Conservation (phyloP, 2,329 filamentous ascomycete genomes). For the Penicillium polonicum region DNA sequence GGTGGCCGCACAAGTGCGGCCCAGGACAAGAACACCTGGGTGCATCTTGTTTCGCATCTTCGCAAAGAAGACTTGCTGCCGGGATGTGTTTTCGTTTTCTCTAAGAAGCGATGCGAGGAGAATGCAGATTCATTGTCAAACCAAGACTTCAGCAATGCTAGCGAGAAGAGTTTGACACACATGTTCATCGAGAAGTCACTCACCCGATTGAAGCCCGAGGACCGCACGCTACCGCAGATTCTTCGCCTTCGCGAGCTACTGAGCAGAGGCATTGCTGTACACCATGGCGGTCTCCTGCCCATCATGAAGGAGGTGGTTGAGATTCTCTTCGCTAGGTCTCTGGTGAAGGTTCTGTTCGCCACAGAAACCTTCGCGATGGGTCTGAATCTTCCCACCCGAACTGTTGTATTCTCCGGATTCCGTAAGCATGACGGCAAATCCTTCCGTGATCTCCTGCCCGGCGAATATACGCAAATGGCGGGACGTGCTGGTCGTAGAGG, state of each 20-base stretch:
- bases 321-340: slow-evolving; percentile 88
- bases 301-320: slow-evolving; percentile 98
- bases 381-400: slow-evolving; percentile 89
- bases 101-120: slow-evolving; percentile 94
- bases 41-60: slow-evolving; percentile 88
- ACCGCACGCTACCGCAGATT: slow-evolving; percentile 88
- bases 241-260: slow-evolving; percentile 81
- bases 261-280: slow-evolving; percentile 85
- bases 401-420: slow-evolving; percentile 95
- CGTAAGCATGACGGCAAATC: slow-evolving; percentile 92
- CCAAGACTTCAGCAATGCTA: slow-evolving; percentile 88
- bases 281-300: slow-evolving; percentile 89
- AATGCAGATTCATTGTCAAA: slow-evolving; percentile 95
- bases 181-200: slow-evolving; percentile 97
- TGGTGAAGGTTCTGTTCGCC: slow-evolving; percentile 95
- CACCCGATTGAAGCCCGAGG: slow-evolving; percentile 84
- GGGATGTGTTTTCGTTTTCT: slow-evolving; percentile 97
- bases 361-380: slow-evolving; percentile 99
- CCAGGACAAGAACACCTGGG: slow-evolving; percentile 96
- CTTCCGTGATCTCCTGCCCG: slow-evolving; percentile 86
- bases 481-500: slow-evolving; percentile 90
- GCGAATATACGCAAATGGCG: slow-evolving; percentile 99
- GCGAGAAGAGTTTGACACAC: slow-evolving; percentile 94
- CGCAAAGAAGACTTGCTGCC: slow-evolving; percentile 84
- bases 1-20: slow-evolving; percentile 85